Conservation (phyloP, 768 basidiomycete species). For the Amyloporia xantha region DNA sequence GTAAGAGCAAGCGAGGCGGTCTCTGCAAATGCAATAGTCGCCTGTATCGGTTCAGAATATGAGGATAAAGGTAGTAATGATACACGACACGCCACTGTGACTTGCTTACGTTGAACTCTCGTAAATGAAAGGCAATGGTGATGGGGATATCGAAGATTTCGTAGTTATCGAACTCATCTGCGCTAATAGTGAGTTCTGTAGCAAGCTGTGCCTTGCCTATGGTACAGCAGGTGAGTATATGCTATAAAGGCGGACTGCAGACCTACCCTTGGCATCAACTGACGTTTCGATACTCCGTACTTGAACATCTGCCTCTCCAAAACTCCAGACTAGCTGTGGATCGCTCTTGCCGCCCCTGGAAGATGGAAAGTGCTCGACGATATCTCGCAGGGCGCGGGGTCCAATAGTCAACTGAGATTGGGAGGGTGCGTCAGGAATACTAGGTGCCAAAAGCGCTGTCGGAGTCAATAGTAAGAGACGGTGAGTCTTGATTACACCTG, state of each 20-base stretch:
- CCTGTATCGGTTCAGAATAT: conserved; percentile 35
- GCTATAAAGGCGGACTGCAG: not conserved
- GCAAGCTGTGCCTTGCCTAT: conserved; percentile 57
- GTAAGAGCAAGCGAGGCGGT: conserved; percentile 57
- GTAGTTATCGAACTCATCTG: conserved; percentile 78
- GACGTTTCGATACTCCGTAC: conserved; percentile 65
- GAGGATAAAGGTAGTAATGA: not conserved
- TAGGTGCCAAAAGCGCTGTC: conserved; percentile 56
- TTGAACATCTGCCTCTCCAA: conserved; percentile 58
- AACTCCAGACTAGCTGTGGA: conserved; percentile 79
- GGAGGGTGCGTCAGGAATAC: conserved; percentile 46
- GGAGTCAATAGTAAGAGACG: conserved; percentile 55
- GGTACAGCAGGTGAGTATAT: not conserved
- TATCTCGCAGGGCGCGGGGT: conserved; percentile 64
- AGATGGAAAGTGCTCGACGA: conserved; percentile 76
- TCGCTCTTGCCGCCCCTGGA: conserved; percentile 59
- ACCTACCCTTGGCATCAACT: conserved; percentile 55
- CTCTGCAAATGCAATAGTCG: conserved; percentile 75
- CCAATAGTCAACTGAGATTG: conserved; percentile 69
- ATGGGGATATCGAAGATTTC: conserved; percentile 56
- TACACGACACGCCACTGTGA: too few relatives aligned
- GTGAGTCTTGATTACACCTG: conserved; percentile 82
- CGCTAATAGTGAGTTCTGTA: conserved; percentile 71
- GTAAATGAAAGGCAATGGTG: conserved; percentile 71
- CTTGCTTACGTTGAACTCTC: conserved; percentile 79